These are phyloP conservation scores for Coniferiporia weirii DNA, from an alignment of 1,284 basidiomycete genomes.

Conservation along the genomic window DNA sequence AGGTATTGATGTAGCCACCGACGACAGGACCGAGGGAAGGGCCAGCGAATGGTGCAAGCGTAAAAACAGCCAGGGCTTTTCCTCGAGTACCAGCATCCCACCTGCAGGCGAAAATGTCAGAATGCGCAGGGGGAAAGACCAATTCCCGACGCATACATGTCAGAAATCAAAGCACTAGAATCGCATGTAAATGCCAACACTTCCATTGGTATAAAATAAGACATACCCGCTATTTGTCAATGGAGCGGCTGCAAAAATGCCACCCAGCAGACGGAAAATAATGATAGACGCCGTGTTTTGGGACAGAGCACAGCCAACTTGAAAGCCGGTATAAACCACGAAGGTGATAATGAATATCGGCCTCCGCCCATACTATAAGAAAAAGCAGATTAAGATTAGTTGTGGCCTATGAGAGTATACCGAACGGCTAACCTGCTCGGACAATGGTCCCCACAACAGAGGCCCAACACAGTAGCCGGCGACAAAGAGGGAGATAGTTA, in stretches of 20 bases:
- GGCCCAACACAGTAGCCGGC: conserved; percentile 45
- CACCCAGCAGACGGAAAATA: conserved; percentile 64
- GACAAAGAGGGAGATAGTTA: conserved; percentile 40
- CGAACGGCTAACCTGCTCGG: conserved; percentile 32
- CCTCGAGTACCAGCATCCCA: conserved; percentile 51
- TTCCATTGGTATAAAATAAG: background rate
- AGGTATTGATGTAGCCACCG: conserved; percentile 42
- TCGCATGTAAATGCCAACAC: background rate
- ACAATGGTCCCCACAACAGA: conserved; percentile 43
- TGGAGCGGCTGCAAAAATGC: conserved; percentile 49
- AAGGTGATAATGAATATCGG: conserved; percentile 46
- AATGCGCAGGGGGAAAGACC: conserved; percentile 32
- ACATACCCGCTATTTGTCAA: conserved; percentile 47
- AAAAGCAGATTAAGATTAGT: background rate
- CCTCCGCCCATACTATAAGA: conserved; percentile 28
- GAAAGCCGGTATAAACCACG: conserved; percentile 43
- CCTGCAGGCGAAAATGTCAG: conserved; percentile 4
- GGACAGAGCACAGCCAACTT: conserved; percentile 56
- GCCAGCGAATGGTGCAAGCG: conserved; percentile 47
- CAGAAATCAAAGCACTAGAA: conserved; percentile 39
- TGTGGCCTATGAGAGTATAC: background rate
- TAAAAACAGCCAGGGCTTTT: conserved; percentile 49
- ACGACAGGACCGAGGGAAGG: conserved; percentile 42
- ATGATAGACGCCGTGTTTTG: conserved; percentile 57
- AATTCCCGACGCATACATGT: conserved; percentile 24